phyloP scores from a whole-genome alignment of 768 basidiomycete species.

The Pisolithus orientalis region DNA sequence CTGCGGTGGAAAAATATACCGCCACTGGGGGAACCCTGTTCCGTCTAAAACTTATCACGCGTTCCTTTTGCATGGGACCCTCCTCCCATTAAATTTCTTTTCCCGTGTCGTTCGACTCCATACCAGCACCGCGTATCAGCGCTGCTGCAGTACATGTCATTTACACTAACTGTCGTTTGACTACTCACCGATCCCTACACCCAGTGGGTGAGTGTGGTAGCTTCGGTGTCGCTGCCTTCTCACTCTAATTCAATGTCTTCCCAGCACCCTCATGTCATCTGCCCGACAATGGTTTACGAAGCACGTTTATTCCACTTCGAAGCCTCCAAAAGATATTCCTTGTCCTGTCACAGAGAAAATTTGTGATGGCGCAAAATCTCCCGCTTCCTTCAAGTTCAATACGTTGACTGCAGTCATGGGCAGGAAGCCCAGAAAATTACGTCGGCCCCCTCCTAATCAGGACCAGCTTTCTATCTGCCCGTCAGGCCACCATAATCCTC shows the following conservation, averaged over 20 bases:
- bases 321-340: constrained; percentile 24
- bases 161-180: too few species aligned
- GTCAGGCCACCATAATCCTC: constrained; percentile 14
- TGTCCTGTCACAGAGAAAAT: constrained; percentile 27
- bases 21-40: too few species aligned
- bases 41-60: too few species aligned
- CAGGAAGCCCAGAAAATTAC: constrained; percentile 53
- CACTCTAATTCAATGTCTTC: not conserved
- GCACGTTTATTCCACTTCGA: constrained; percentile 3
- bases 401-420: constrained; percentile 57
- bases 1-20: too few species aligned
- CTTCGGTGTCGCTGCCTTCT: too few species aligned
- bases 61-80: too few species aligned
- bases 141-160: too few species aligned
- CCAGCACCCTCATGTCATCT: constrained; percentile 14
- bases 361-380: constrained; percentile 15
- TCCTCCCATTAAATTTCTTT: too few species aligned
- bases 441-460: constrained; percentile 45
- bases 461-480: constrained; percentile 28
- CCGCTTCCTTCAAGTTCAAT: constrained; percentile 40
- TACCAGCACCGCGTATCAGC: too few species aligned
- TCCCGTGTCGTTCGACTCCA: too few species aligned
- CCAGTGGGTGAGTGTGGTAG: not conserved
- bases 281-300: constrained; percentile 27
- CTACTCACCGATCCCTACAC: not conserved